Evolutionary conservation across 768 basidiomycete genomes (phyloP).

Genomic region (Pleurotus pulmonarius): DNA sequence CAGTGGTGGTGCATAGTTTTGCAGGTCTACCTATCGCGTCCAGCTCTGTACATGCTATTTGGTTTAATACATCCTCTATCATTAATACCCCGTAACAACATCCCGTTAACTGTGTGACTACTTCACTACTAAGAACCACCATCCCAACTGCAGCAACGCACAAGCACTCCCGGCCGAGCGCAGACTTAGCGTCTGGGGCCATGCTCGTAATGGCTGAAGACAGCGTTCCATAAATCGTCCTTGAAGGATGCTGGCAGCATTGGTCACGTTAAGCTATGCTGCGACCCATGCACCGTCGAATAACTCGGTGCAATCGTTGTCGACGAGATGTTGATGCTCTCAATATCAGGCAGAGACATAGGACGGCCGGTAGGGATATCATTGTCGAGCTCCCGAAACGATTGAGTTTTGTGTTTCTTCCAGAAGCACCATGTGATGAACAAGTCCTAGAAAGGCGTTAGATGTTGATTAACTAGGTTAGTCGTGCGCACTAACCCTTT

Average conservation of each 20-base stretch:
- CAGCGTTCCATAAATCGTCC: too few relatives aligned
- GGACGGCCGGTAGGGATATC: neutral
- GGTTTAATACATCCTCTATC: conserved; percentile 16
- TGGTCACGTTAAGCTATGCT: conserved; percentile 12
- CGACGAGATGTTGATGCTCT: neutral
- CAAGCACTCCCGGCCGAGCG: conserved; percentile 7
- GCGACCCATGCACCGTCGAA: conserved; percentile 12
- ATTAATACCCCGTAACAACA: conserved; percentile 1
- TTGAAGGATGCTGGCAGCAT: neutral
- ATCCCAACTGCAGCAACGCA: neutral
- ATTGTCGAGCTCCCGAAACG: neutral
- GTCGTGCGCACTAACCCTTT: conserved; percentile 30
- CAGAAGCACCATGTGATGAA: conserved; percentile 32
- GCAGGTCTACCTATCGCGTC: conserved; percentile 2
- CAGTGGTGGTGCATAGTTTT: conserved; percentile 72
- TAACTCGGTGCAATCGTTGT: neutral
- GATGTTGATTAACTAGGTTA: neutral
- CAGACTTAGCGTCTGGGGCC: conserved; percentile 5
- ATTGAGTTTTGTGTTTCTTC: conserved; percentile 8
- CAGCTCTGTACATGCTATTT: conserved; percentile 14
- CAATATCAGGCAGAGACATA: neutral
- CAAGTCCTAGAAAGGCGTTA: conserved; percentile 29
- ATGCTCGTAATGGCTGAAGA: neutral
- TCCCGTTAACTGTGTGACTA: too few relatives aligned
- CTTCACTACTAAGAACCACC: neutral